phyloP scores from a whole-genome alignment of 2,329 filamentous ascomycete genomes.

The Paecilomyces sp. region DNA sequence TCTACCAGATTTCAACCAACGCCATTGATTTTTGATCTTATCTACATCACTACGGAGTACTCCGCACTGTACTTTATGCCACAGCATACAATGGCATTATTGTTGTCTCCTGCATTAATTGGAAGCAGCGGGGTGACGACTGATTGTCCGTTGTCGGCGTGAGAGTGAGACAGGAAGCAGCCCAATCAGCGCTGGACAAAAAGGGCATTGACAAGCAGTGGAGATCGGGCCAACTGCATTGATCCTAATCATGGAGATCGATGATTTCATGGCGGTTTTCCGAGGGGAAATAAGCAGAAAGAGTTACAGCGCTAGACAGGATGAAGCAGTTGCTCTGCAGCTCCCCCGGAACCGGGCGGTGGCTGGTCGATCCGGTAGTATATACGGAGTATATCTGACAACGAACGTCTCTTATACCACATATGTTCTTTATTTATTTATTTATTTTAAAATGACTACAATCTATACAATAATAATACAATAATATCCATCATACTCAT shows the following conservation, averaged over 20 bases:
- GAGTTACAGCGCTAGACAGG: background rate
- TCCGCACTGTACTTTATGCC: background rate
- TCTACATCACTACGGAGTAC: no score
- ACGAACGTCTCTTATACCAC: background rate
- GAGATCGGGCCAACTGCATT: background rate
- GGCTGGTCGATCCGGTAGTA: background rate
- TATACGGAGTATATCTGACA: background rate
- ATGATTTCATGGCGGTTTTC: background rate
- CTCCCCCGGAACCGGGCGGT: background rate
- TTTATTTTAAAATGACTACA: background rate
- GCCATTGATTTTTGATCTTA: no score
- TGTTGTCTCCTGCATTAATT: background rate
- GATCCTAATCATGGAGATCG: no score
- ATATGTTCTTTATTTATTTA: no score
- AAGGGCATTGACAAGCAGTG: background rate
- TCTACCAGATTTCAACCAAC: no score
- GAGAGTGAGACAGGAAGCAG: background rate
- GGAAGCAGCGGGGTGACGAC: no score
- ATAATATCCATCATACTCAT: background rate
- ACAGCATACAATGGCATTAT: background rate
- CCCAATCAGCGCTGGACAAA: background rate
- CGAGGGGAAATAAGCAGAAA: background rate
- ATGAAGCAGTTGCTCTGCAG: background rate
- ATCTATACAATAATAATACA: background rate
- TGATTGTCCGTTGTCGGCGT: background rate